Base-by-base conservation (phyloP, 2,329 filamentous ascomycete species). In the Tolypocladium paradoxum region DNA sequence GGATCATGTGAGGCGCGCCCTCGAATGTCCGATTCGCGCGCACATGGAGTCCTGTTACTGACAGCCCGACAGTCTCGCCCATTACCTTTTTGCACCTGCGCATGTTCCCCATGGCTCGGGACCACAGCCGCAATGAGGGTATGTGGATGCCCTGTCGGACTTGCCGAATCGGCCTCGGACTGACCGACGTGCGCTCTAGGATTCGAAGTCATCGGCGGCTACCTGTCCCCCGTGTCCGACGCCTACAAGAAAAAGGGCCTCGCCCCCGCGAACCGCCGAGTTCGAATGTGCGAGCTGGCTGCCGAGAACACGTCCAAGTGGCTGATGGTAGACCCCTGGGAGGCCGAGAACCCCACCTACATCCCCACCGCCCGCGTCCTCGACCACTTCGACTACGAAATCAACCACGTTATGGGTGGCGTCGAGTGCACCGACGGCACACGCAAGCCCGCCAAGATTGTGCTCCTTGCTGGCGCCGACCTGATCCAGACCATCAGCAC, bases 381-480 rank as follows among this genome's bases (percentile, higher is more conserved):
- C 49, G 90, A 95, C 64, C 92, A 96, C 70, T 93, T 96, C 62
- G 84, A 95, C 60, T 74, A 92, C 65, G 90, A 96, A 68, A 88
- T 96, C 66, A 96, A 96, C 66, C 65, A 70, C 50, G 79, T 81
- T 27, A 80, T 89, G 46, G 91, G 91, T 7, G 91, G 91, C 11
- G 81, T 93, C 33, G 78, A 87, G 62, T 81, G 78, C 48, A 76
- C 78, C 22, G 79, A 85, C 58, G 89, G 88, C 55, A 74, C 75
- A 51, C 82, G 78, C 64, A 85, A 82, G 67, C 71, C 70, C 14
- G 85, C 87, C 20, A 83, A 84, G 54, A 88, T 96, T 59, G 84
- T 88, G 48, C 78, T 96, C 36, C 78, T 96, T 34, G 90, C 88
- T 4, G 91, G 92, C 6, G 85, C 83, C 8, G 86, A 88, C 66